Base-by-base conservation (phyloP, 2,329 filamentous ascomycete genomes). In the Fulvia fulva region DNA sequence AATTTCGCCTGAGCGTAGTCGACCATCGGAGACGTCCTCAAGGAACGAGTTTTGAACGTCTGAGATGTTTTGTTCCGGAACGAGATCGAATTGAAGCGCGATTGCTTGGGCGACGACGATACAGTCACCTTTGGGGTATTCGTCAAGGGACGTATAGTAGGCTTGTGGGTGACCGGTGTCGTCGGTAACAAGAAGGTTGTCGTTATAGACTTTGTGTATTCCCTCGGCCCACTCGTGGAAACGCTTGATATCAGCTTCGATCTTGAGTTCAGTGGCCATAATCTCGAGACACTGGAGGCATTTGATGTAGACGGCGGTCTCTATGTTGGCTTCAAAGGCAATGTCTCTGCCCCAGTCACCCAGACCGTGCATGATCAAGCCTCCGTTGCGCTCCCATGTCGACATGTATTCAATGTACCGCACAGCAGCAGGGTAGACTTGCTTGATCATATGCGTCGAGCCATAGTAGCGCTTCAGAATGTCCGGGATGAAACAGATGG, bases 281-380 rank as follows among this genome's bases (percentile, higher is more conserved):
- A 72, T 59, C 28, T 65, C 72, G 16, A 73, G 63, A 46, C 71
- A 71, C 16, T 72, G 67, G 1, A 77, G 69, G 46, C 75, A 78
- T 45, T 75, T 69, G 61, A 77, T 75, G 64, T 78, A 77, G 9
- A 77, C 68, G 0, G 76, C 75, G 5, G 76, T 77, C 59, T 78
- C 76, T 21, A 78, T 77, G 59, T 78, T 78, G 41, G 76, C 76
- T 64, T 78, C 76, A 47, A 71, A 76, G 0, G 76, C 76, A 32
- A 77, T 77, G 26, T 74, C 73, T 2, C 74, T 70, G 3, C 76
- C 76, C 76, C 76, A 78, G 45, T 78, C 75, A 5, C 76, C 76
- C 0, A 78, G 70, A 0, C 75, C 76, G 53, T 77, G 76, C 57
- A 76, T 74, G 22, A 78, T 77, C 4, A 78, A 64, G 0, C 76